phyloP scores from a whole-genome alignment of 1,284 basidiomycete species.

The Sanghuangporus sanghuang region DNA sequence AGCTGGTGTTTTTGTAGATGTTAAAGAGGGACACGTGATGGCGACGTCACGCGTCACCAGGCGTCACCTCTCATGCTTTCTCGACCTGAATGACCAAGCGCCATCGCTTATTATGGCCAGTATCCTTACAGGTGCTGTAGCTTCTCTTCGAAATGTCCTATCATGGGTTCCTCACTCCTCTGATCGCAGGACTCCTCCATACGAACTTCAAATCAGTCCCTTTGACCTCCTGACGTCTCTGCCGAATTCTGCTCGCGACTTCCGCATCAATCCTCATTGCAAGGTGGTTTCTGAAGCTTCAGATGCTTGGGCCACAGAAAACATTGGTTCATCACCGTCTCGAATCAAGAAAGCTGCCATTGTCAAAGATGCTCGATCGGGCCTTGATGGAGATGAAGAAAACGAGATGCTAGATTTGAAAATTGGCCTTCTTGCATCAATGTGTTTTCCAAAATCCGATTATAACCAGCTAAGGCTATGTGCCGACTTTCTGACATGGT shows the following conservation, averaged over 20 bases:
- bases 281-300: slow-evolving; percentile 1
- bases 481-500: slow-evolving; percentile 8
- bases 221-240: not conserved
- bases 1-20: not conserved
- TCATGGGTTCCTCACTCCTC: not conserved
- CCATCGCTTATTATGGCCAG: not conserved
- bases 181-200: not conserved
- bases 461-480: slow-evolving; percentile 9
- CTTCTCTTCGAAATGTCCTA: not conserved
- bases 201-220: not conserved
- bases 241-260: slow-evolving; percentile 1
- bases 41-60: no score
- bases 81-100: no score
- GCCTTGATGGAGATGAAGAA: not conserved
- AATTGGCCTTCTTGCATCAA: slow-evolving; percentile 6
- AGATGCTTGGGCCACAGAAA: not conserved
- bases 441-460: slow-evolving; percentile 7
- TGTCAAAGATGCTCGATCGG: not conserved
- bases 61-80: no score
- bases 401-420: not conserved
- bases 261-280: slow-evolving; percentile 2
- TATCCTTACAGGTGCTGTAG: not conserved
- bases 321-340: not conserved
- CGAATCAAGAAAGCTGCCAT: not conserved
- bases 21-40: not conserved